Evolutionary conservation across 2,329 filamentous ascomycete genomes (phyloP), one percentile per base, ranked within the genome.

Genomic region (Ophiostoma tasmaniense): DNA sequence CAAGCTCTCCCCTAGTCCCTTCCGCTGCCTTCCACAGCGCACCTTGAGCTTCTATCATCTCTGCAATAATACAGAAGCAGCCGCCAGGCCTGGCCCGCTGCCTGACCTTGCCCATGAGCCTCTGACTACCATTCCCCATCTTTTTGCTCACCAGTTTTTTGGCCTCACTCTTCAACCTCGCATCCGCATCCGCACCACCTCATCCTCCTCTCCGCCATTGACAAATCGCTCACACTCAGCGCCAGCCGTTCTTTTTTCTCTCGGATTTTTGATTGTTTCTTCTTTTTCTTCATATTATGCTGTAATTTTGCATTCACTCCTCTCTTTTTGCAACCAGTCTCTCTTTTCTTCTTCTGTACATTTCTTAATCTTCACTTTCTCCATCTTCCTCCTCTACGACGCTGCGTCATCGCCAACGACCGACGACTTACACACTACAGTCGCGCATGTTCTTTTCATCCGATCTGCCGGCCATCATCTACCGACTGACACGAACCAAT

Each of bases 201-300:
- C 61, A 37, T 37, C 30, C n/a, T 64, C 61, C 30, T n/a, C 8
- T 37, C 61, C 20, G 33, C 33, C 20, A 64, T 37, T 61, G 55
- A 28, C 55, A 14, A 28, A 13, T n/a, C 61, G 61, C 33, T 33
- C 17, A 37, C 61, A 33, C 17, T 10, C 61, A 37, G 61, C 61
- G 33, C 30, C 61, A 62, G 61, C 7, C 61, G 61, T 64, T 62
- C 66, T 64, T 71, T 66, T 64, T 33, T 39, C 65, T 64, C 64
- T n/a, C n/a, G n/a, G n/a, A 59, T 17, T 33, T 20, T 6, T 62
- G 5, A n/a, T 35, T 20, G 7, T 6, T 30, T 62, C 30, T 33
- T 62, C 42, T 55, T 50, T 69, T 66, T 52, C 14, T 37, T 59
- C 55, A 45, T 45, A 3, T 37, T 37, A 13, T 22, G 10, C 39